Conservation (phyloP, 306 rosid genomes). For the Rubus parviflorus region DNA sequence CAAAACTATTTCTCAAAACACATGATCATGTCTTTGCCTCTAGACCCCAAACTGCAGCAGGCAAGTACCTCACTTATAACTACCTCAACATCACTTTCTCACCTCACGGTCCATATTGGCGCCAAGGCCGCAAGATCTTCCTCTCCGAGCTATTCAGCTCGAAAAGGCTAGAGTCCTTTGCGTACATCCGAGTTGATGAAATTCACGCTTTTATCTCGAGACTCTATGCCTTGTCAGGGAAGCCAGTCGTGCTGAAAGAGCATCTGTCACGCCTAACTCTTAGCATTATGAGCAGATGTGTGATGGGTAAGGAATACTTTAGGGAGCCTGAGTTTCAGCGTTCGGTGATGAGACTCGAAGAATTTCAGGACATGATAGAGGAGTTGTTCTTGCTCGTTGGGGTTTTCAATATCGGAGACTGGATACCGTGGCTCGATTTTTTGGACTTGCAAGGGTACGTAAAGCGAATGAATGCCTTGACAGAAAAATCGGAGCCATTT, state of each 20-base stretch:
- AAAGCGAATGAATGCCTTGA: conserved; percentile 33
- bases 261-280: conserved; percentile 17
- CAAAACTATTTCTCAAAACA: conserved; percentile 24
- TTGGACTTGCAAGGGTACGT: conserved; percentile 39
- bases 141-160: conserved; percentile 28
- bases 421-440: conserved; percentile 37
- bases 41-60: conserved; percentile 36
- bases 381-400: conserved; percentile 27
- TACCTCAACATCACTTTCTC: conserved; percentile 25
- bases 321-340: conserved; percentile 1
- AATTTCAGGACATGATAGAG: conserved; percentile 22
- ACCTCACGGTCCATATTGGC: conserved; percentile 33
- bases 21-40: conserved; percentile 32
- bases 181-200: conserved; percentile 26
- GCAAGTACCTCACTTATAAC: conserved; percentile 28
- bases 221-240: conserved; percentile 15
- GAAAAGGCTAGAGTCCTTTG: conserved; percentile 20
- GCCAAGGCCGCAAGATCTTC: conserved; percentile 34
- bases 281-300: conserved; percentile 26
- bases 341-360: conserved; percentile 10
- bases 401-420: conserved; percentile 35
- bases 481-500: conserved; percentile 19
- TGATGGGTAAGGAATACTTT: conserved; percentile 32
- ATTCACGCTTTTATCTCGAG: conserved; percentile 7
- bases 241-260: conserved; percentile 18